phyloP scores from a whole-genome alignment of 805 yeast genomes.

The Saccharomycopsis sp. region DNA sequence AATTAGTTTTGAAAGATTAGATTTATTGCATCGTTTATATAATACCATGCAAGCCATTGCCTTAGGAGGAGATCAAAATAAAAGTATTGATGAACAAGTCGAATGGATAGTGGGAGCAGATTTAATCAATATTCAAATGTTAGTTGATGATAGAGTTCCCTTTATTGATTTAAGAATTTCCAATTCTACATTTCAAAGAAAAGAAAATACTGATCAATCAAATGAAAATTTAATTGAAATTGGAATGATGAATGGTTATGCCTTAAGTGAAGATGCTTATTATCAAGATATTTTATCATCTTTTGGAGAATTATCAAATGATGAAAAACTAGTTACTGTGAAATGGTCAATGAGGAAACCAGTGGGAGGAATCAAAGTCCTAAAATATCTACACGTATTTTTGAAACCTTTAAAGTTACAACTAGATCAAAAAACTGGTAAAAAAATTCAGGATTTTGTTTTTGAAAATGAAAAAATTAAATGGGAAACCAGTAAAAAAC shows the following conservation, averaged over 20 bases:
- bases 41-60: slow-evolving; percentile 35
- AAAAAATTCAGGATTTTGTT: slow-evolving; percentile 52
- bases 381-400: slow-evolving; percentile 49
- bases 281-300: slow-evolving; percentile 69
- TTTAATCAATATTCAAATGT: slow-evolving; percentile 59
- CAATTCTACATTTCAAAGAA: slow-evolving; percentile 46
- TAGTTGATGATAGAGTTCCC: slow-evolving; percentile 48
- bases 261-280: slow-evolving; percentile 42
- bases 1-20: slow-evolving; percentile 28
- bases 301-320: slow-evolving; percentile 19
- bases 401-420: slow-evolving; percentile 62
- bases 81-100: slow-evolving; percentile 26
- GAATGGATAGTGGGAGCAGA: slow-evolving; percentile 61
- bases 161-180: slow-evolving; percentile 64
- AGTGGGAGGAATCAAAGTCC: slow-evolving; percentile 83
- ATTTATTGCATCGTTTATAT: slow-evolving; percentile 32
- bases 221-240: slow-evolving; percentile 52
- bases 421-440: slow-evolving; percentile 62
- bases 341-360: slow-evolving; percentile 77
- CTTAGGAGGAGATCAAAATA: slow-evolving; percentile 20
- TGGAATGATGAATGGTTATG: slow-evolving; percentile 57
- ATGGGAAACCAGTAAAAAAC: not conserved
- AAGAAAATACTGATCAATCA: slow-evolving; percentile 57
- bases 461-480: slow-evolving; percentile 43
- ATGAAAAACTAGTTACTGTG: slow-evolving; percentile 29